Conservation (phyloP, 176 grass and related monocot species). For the Sorghum bicolor region Sorghum_bicolor_NCBIv3 NC_012879.2:47772001-47772500, state of each 20-base stretch:
- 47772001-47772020: constrained; percentile 88
- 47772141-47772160: constrained; percentile 23
- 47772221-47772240: neutral
- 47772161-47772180: neutral
- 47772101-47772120: neutral
- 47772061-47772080: constrained; percentile 96
- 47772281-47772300: neutral
- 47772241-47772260: neutral
- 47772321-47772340: neutral
- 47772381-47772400: too few species aligned
- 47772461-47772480: too few species aligned
- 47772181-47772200: neutral
- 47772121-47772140: constrained; percentile 3
- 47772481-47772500: too few species aligned
- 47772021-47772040: constrained; percentile 91
- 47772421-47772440: too few species aligned
- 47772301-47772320: neutral
- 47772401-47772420: too few species aligned
- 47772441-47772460: too few species aligned
- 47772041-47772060: constrained; percentile 94
- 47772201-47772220: neutral
- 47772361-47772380: too few species aligned
- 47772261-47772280: neutral
- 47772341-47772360: neutral
- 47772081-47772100: neutral